Percentiles rank a stretch among this genome's conserved stretches.
phyloP scores from a whole-genome alignment of 495 filamentous ascomycete species.

The Peziza echinospora region DNA sequence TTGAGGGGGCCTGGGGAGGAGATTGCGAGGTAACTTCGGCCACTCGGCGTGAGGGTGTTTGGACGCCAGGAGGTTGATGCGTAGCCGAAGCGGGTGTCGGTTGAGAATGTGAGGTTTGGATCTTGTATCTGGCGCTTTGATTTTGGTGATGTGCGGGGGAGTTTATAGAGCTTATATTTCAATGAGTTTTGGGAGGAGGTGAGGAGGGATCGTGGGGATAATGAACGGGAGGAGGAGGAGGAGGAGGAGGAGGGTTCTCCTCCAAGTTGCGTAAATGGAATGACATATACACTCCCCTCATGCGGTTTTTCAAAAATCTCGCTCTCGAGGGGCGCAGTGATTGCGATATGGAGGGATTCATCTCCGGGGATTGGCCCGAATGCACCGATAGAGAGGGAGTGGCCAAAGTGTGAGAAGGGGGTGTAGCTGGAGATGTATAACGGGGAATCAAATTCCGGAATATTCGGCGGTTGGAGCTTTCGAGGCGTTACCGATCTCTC shows the following conservation, averaged over 20 bases:
- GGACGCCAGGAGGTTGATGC: constrained; percentile 3
- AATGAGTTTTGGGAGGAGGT: too few relatives aligned
- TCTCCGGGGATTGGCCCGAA: constrained; percentile 3
- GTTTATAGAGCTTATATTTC: not conserved
- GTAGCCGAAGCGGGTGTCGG: constrained; percentile 14
- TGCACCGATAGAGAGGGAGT: constrained; percentile 6
- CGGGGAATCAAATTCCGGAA: constrained; percentile 3
- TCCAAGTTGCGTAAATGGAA: constrained; percentile 7
- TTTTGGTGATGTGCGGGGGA: not conserved
- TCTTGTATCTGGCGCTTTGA: not conserved
- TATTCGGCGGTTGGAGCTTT: too few relatives aligned
- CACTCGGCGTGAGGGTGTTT: constrained; percentile 1
- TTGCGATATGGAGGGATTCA: constrained; percentile 5
- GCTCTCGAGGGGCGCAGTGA: constrained; percentile 12
- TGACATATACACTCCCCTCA: constrained; percentile 16
- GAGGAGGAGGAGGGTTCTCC: constrained; percentile 1
- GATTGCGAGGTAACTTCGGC: constrained; percentile 7
- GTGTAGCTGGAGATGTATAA: constrained; percentile 12
- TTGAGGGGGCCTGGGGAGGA: constrained; percentile 16
- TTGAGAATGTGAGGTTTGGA: not conserved
- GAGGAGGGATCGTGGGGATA: too few relatives aligned
- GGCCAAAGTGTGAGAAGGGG: constrained; percentile 13
- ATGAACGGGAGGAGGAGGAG: too few relatives aligned
- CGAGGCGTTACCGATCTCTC: too few relatives aligned
- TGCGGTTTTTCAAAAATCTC: constrained; percentile 10